Conservation (phyloP, 305 asterid species). For the Lippia alba region DNA sequence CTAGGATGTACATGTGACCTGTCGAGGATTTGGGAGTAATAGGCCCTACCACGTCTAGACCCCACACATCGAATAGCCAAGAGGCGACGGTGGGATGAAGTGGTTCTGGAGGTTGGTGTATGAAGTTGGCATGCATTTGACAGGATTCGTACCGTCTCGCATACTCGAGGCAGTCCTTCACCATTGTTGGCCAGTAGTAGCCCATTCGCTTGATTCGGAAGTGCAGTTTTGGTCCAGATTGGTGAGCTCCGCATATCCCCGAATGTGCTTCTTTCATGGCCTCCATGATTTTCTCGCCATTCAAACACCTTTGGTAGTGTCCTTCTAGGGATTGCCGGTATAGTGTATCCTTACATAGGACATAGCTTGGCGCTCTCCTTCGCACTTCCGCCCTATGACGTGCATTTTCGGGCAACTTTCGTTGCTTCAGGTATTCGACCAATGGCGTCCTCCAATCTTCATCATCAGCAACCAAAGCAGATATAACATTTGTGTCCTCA, state of each 20-base stretch:
- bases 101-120: not conserved
- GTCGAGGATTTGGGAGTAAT: not conserved
- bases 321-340: not conserved
- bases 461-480: not conserved
- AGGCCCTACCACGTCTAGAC: not conserved
- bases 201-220: too few species aligned
- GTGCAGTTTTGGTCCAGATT: too few species aligned
- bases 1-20: too few species aligned
- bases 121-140: not conserved
- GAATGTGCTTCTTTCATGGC: not conserved
- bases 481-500: not conserved
- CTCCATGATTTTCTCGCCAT: not conserved
- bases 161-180: not conserved
- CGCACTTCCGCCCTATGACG: too few species aligned
- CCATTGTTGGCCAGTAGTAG: not conserved
- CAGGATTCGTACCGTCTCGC: not conserved
- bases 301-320: not conserved
- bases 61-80: not conserved
- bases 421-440: too few species aligned
- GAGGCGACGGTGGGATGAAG: not conserved
- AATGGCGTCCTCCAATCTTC: too few species aligned
- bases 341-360: not conserved
- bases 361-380: too few species aligned
- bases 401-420: too few species aligned
- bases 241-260: not conserved